Percentiles rank a stretch among this genome's conserved stretches.
Evolutionary conservation across 495 filamentous ascomycete genomes (phyloP).

Genomic region (Aspergillus nanangensis): DNA sequence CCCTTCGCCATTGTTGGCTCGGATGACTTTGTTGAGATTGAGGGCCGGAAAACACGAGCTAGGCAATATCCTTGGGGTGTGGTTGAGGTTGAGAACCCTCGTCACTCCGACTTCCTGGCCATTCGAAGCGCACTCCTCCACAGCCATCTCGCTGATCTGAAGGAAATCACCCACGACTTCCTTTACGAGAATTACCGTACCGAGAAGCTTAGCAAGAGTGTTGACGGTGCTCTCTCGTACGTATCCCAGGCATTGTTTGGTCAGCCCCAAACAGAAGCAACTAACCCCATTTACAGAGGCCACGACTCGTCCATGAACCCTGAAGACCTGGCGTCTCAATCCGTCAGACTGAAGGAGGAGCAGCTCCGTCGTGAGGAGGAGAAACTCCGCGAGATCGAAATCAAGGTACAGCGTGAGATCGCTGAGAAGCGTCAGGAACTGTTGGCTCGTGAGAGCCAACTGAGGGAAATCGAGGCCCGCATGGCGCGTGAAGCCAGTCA

Average conservation of each 20-base stretch:
- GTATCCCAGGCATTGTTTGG: conserved; percentile 29
- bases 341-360: conserved; percentile 97
- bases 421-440: conserved; percentile 99
- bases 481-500: conserved; percentile 63
- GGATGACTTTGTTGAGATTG: conserved; percentile 91
- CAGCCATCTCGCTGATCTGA: conserved; percentile 94
- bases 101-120: conserved; percentile 96
- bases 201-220: conserved; percentile 99
- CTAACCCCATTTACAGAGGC: conserved; percentile 32
- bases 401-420: conserved; percentile 99
- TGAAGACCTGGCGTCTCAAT: conserved; percentile 93
- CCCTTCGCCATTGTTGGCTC: conserved; percentile 98
- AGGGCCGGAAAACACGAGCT: conserved; percentile 83
- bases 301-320: conserved; percentile 90
- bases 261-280: neutral
- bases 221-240: conserved; percentile 84
- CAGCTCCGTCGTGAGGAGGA: conserved; percentile 98
- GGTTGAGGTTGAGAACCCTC: conserved; percentile 97
- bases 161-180: conserved; percentile 99
- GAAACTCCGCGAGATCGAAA: conserved; percentile 97
- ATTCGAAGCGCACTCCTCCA: conserved; percentile 95
- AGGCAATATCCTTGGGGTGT: conserved; percentile 99
- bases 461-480: conserved; percentile 87
- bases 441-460: conserved; percentile 93
- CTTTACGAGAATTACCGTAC: conserved; percentile 99